Evolutionary conservation across 768 basidiomycete genomes (phyloP).

Genomic region (Psilocybe cyanescens): DNA sequence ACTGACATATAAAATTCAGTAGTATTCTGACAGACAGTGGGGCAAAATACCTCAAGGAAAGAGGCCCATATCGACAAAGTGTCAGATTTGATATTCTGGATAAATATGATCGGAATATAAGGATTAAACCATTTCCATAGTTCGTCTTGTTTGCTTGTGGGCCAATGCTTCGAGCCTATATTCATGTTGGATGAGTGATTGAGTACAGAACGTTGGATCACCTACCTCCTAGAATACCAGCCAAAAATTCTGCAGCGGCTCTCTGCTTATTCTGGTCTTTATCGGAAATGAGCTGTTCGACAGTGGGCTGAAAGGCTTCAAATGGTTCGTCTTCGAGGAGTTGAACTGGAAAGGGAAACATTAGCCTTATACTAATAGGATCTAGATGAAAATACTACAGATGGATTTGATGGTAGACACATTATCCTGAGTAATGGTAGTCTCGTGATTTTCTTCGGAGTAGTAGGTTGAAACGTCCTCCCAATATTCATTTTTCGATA

Average conservation of each 20-base stretch:
- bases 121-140: slow-evolving; percentile 86
- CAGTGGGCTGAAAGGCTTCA: slow-evolving; percentile 57
- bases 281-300: slow-evolving; percentile 67
- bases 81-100: slow-evolving; percentile 79
- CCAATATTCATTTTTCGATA: slow-evolving; percentile 62
- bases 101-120: slow-evolving; percentile 65
- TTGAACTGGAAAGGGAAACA: slow-evolving; percentile 55
- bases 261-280: slow-evolving; percentile 87
- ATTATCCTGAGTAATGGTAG: slow-evolving; percentile 66
- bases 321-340: slow-evolving; percentile 77
- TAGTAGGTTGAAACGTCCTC: slow-evolving; percentile 68
- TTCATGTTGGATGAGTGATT: neutral
- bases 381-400: slow-evolving; percentile 41
- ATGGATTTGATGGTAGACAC: slow-evolving; percentile 76
- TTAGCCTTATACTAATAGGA: neutral
- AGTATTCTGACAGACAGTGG: neutral
- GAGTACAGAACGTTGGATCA: neutral
- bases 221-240: slow-evolving; percentile 68
- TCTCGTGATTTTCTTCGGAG: slow-evolving; percentile 78
- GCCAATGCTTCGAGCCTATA: slow-evolving; percentile 87
- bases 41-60: slow-evolving; percentile 63
- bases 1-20: slow-evolving; percentile 42
- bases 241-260: slow-evolving; percentile 84
- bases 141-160: slow-evolving; percentile 61
- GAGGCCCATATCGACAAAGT: slow-evolving; percentile 81